These are phyloP conservation scores for Phytophthora ohioensis DNA, from an alignment of 352 stramenopile genomes.

Conservation along the genomic window DNA sequence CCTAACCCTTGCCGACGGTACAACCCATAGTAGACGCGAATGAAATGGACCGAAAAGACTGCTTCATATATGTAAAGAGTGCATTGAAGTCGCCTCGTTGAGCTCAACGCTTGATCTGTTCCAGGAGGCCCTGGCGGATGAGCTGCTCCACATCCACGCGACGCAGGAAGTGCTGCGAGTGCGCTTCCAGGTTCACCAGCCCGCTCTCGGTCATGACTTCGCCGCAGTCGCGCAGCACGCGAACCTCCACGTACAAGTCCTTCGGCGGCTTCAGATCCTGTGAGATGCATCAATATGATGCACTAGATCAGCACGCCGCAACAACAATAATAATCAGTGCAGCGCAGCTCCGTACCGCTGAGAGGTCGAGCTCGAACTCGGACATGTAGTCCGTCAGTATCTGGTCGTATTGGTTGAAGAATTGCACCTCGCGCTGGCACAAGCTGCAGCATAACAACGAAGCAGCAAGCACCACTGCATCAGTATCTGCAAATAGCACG, in stretches of 20 bases:
- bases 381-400: constrained; percentile 92
- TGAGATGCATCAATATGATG: constrained; percentile 3
- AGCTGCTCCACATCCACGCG: constrained; percentile 88
- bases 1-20: constrained; percentile 8
- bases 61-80: constrained; percentile 9
- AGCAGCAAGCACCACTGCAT: background rate
- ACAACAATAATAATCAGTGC: background rate
- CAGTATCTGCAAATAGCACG: background rate
- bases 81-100: constrained; percentile 12
- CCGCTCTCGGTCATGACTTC: constrained; percentile 94
- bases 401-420: constrained; percentile 93
- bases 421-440: constrained; percentile 85
- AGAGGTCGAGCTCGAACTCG: constrained; percentile 88
- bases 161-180: constrained; percentile 91
- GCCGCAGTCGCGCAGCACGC: constrained; percentile 87
- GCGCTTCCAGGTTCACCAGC: constrained; percentile 85
- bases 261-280: constrained; percentile 90
- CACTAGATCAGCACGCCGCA: constrained; percentile 17
- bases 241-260: constrained; percentile 92
- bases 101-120: constrained; percentile 80
- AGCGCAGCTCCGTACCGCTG: constrained; percentile 52
- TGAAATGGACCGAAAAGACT: constrained; percentile 38
- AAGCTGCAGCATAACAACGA: constrained; percentile 51
- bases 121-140: constrained; percentile 83
- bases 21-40: constrained; percentile 22